Evolutionary conservation across 176 grass and related monocot genomes (phyloP).

Genomic region (Cenchrus purpureus): DNA sequence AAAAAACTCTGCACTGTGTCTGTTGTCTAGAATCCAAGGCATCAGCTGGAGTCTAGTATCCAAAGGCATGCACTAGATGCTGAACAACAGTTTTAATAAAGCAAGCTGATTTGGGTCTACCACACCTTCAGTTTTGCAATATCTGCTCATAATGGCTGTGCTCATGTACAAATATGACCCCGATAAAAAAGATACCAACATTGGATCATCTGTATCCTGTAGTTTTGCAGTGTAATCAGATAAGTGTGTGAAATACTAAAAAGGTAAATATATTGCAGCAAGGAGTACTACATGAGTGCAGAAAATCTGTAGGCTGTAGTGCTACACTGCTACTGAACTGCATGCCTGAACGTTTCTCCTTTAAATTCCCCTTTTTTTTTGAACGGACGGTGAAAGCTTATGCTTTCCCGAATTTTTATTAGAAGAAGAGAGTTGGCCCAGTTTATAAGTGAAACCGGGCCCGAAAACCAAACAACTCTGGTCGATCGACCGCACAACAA

Average conservation of each 20-base stretch:
- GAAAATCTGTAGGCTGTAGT: neutral
- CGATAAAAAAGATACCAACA: neutral
- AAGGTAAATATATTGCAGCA: neutral
- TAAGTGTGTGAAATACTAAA: neutral
- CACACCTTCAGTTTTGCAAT: neutral
- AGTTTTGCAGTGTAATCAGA: neutral
- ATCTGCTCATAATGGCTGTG: neutral
- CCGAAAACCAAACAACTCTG: no score
- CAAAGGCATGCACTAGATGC: neutral
- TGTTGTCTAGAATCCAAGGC: slow-evolving; percentile 25
- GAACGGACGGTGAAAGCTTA: no score
- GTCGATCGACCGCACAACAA: no score
- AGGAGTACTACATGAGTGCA: neutral
- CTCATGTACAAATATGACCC: neutral
- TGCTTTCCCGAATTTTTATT: no score
- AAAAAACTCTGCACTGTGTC: neutral
- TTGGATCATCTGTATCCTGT: neutral
- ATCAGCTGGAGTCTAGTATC: neutral
- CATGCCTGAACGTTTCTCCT: neutral
- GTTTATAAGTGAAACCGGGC: no score
- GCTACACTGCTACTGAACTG: neutral
- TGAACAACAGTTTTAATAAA: neutral
- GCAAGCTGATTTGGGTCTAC: neutral
- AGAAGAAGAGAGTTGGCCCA: no score
- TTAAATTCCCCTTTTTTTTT: neutral